Evolutionary conservation across 352 stramenopile species (phyloP).

Genomic region (Pythium biforme): DNA sequence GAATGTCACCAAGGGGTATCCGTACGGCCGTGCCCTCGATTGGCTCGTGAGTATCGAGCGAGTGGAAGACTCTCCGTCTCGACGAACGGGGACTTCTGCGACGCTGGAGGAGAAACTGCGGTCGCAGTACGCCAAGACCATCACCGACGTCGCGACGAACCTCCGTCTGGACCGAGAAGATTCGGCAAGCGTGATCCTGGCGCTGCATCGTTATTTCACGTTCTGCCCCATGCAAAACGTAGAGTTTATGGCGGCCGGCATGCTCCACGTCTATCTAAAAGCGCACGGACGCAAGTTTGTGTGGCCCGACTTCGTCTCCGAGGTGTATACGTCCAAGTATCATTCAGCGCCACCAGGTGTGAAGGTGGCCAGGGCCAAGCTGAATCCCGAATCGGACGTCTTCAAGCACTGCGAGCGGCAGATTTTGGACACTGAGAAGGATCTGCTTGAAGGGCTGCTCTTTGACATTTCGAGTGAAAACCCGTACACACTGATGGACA

Average conservation of each 20-base stretch:
- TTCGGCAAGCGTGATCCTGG: conserved; percentile 70
- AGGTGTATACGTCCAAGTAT: conserved; percentile 45
- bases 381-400: conserved; percentile 36
- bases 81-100: conserved; percentile 50
- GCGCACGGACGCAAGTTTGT: conserved; percentile 56
- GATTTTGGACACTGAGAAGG: conserved; percentile 53
- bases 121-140: conserved; percentile 57
- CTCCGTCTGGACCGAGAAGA: conserved; percentile 69
- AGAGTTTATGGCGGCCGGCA: conserved; percentile 63
- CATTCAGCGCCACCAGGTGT: background rate
- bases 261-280: conserved; percentile 79
- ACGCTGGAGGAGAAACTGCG: conserved; percentile 67
- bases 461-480: conserved; percentile 77
- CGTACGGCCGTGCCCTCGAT: conserved; percentile 61
- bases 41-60: conserved; percentile 68
- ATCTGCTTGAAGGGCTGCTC: conserved; percentile 69
- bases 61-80: conserved; percentile 56
- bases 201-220: conserved; percentile 76
- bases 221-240: conserved; percentile 71
- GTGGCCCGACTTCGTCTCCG: conserved; percentile 64
- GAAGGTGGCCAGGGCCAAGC: conserved; percentile 1
- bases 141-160: conserved; percentile 61
- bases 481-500: conserved; percentile 67
- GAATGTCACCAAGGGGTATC: conserved; percentile 26
- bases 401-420: conserved; percentile 58